These are phyloP conservation scores for Lignosus rhinocerotis DNA, from an alignment of 1,284 basidiomycete species.

Conservation along the genomic window DNA sequence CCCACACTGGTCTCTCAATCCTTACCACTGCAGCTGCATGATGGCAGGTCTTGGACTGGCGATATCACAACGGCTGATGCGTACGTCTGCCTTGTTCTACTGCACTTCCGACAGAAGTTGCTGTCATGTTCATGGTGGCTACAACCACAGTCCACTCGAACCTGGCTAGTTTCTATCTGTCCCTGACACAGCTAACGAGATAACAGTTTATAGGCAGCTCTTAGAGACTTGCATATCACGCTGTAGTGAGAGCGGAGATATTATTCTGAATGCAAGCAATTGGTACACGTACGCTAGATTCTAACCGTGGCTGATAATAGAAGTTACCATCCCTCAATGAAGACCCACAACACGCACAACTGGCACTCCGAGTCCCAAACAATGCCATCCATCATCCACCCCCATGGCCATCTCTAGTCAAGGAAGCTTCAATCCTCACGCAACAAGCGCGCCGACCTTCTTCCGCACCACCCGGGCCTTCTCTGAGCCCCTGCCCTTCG, in stretches of 20 bases:
- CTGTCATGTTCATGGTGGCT: too few species aligned
- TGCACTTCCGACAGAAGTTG: too few species aligned
- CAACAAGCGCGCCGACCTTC: conserved; percentile 38
- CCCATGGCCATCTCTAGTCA: not conserved
- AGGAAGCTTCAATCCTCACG: conserved; percentile 2
- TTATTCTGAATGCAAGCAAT: not conserved
- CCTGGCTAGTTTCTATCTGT: too few species aligned
- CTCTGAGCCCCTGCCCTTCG: conserved; percentile 45
- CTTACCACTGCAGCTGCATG: too few species aligned
- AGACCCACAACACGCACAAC: too few species aligned
- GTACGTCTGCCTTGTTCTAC: too few species aligned
- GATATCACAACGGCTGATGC: too few species aligned
- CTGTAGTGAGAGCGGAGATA: not conserved
- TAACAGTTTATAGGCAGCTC: not conserved
- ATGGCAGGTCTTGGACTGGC: too few species aligned
- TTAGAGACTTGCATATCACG: too few species aligned
- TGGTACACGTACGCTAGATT: not conserved
- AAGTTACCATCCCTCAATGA: too few species aligned
- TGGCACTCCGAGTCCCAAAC: not conserved
- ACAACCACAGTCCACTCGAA: too few species aligned
- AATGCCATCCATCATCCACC: not conserved
- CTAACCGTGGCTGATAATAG: not conserved
- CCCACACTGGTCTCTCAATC: too few species aligned
- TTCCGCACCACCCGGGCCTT: conserved; percentile 50
- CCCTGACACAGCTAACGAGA: not conserved